Evolutionary conservation across 768 basidiomycete species (phyloP).

Genomic region (Pisolithus albus): DNA sequence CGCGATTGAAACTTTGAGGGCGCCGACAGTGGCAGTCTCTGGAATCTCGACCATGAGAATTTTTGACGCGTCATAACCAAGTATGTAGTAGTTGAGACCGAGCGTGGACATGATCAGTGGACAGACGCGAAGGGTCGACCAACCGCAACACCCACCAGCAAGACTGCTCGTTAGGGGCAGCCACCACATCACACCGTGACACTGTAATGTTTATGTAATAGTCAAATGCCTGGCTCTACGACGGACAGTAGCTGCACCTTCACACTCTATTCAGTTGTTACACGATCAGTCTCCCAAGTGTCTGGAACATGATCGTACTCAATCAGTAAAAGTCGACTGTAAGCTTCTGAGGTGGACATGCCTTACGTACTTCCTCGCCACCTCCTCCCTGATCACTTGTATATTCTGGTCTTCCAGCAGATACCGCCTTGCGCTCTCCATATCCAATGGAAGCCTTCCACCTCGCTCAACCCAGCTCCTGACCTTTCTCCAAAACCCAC

Average conservation of each 20-base stretch:
- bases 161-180: too few species aligned
- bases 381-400: slow-evolving; percentile 35
- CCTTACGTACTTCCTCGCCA: slow-evolving; percentile 42
- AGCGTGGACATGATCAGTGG: too few species aligned
- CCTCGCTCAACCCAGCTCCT: slow-evolving; percentile 16
- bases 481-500: slow-evolving; percentile 27
- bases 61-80: too few species aligned
- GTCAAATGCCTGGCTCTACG: background rate
- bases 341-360: slow-evolving; percentile 14
- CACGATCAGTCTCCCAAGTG: background rate
- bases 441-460: slow-evolving; percentile 37
- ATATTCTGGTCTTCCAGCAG: slow-evolving; percentile 32
- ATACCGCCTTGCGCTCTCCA: slow-evolving; percentile 37
- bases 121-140: too few species aligned
- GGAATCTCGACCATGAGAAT: too few species aligned
- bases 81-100: too few species aligned
- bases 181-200: too few species aligned
- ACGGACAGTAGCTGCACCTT: background rate
- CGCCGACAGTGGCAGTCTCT: too few species aligned
- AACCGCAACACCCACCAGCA: too few species aligned
- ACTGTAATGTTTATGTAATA: too few species aligned
- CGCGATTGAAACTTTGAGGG: too few species aligned
- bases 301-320: background rate
- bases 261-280: background rate
- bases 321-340: background rate